Evolutionary conservation across 1,284 basidiomycete genomes (phyloP).

Genomic region (Ganoderma lucidum): DNA sequence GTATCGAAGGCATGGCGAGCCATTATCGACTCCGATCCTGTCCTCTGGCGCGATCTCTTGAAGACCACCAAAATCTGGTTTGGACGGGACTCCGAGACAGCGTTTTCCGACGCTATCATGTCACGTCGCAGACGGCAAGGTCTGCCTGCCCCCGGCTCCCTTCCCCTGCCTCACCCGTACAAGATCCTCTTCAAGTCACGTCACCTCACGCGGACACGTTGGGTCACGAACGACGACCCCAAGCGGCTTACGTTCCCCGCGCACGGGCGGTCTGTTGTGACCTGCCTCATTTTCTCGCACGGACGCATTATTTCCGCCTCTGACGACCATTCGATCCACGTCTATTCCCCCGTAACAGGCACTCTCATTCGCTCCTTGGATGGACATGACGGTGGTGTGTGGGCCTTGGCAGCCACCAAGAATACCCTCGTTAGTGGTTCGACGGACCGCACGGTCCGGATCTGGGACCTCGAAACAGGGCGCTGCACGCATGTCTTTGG

Average conservation of each 20-base stretch:
- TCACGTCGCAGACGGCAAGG: slow-evolving; percentile 60
- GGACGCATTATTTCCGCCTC: slow-evolving; percentile 95
- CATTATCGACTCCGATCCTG: slow-evolving; percentile 85
- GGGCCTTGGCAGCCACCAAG: slow-evolving; percentile 88
- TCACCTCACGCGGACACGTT: slow-evolving; percentile 78
- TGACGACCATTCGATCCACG: slow-evolving; percentile 92
- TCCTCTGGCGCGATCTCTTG: slow-evolving; percentile 85
- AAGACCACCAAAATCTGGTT: slow-evolving; percentile 86
- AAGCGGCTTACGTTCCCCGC: slow-evolving; percentile 85
- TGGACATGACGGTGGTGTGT: slow-evolving; percentile 95
- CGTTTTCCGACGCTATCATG: slow-evolving; percentile 71
- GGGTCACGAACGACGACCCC: slow-evolving; percentile 78
- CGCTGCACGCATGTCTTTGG: slow-evolving; percentile 90
- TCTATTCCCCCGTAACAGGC: slow-evolving; percentile 87
- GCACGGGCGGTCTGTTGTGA: slow-evolving; percentile 90
- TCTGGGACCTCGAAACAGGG: slow-evolving; percentile 88
- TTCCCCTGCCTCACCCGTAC: slow-evolving; percentile 82
- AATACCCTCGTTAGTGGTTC: slow-evolving; percentile 92
- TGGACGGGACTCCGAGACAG: slow-evolving; percentile 77
- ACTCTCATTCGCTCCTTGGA: slow-evolving; percentile 76
- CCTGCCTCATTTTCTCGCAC: slow-evolving; percentile 92
- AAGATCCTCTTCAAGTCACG: slow-evolving; percentile 89
- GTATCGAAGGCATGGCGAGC: slow-evolving; percentile 85
- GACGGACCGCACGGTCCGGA: slow-evolving; percentile 92
- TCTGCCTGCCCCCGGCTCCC: slow-evolving; percentile 50